Percentiles rank a stretch among this genome's conserved stretches.
Evolutionary conservation across 371 early-diverging fungal genomes (phyloP).

Genomic region (Circinella umbellata): DNA sequence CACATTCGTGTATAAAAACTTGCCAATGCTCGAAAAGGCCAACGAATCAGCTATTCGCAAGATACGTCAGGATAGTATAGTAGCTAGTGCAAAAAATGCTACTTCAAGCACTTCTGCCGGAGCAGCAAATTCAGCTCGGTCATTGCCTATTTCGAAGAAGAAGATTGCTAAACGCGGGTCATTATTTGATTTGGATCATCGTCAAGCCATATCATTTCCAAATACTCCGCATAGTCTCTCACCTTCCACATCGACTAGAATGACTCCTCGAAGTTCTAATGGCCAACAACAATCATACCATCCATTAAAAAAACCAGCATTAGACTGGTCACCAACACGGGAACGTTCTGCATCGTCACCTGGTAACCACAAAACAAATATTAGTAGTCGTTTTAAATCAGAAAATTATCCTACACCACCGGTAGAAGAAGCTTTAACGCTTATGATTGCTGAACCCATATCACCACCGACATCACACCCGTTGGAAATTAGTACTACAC

Average conservation of each 20-base stretch:
- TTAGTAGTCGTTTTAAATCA: background rate
- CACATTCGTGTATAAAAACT: constrained; percentile 89
- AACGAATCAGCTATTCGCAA: constrained; percentile 83
- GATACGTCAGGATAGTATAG: constrained; percentile 56
- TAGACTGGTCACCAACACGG: constrained; percentile 4
- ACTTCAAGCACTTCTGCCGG: background rate
- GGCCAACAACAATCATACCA: constrained; percentile 12
- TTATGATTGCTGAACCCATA: constrained; percentile 3
- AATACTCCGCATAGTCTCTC: constrained; percentile 14
- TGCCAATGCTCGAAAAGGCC: constrained; percentile 87
- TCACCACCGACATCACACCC: constrained; percentile 3
- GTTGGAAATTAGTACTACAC: background rate
- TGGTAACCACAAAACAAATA: constrained; percentile 11
- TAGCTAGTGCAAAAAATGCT: constrained; percentile 4
- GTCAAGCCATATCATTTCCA: constrained; percentile 8
- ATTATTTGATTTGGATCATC: constrained; percentile 17
- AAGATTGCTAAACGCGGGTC: constrained; percentile 12
- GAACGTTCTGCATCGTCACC: constrained; percentile 24
- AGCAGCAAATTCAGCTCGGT: background rate
- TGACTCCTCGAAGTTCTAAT: background rate
- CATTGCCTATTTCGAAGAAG: constrained; percentile 8
- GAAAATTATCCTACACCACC: constrained; percentile 14
- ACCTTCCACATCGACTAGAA: constrained; percentile 18
- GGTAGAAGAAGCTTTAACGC: background rate
- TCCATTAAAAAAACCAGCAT: constrained; percentile 5